Evolutionary conservation across 2,329 filamentous ascomycete genomes (phyloP), one percentile per base, ranked within the genome.

Genomic region (Paecilomyces niveus): DNA sequence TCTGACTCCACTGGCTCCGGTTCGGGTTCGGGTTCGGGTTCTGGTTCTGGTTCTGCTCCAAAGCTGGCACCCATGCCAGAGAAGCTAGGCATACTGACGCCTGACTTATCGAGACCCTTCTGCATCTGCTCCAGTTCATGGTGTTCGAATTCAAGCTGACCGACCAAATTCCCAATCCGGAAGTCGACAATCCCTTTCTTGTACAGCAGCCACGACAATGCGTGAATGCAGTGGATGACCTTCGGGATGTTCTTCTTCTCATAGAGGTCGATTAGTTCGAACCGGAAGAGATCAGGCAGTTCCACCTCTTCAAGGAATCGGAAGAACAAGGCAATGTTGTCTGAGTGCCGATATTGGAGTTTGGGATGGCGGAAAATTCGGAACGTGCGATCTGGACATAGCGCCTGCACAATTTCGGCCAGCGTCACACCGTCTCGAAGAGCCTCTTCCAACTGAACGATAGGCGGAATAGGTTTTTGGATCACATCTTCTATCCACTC

Each of bases 181-280:
- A 99, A 97, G 69, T 92, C 89, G 45, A 97, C 89, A 62, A 97
- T 91, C 1, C 94, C 93, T 72, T 97, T 94, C 54, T 94, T 88
- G 74, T 90, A 97, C 10, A 99, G 81, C n/a, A 99, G 82, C 92
- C 93, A 99, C 72, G 93, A 97, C 18, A 99, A 80, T 0, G 94
- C 94, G 69, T 99, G 94, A 56, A 99, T 94, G 71, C 94, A 99
- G 77, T 99, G 96, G 62, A 99, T 99, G 71, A 97, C 95, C 74
- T 97, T 99, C 3, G 94, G 94, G 1, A 97, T 95, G 68, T 99
- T 99, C 77, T 99, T 99, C 81, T 97, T 99, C 76, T 99, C 95
- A 78, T 99, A 99, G 11, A 99, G 78, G 74, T 99, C 94, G 63
- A 97, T 96, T 53, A 97, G 81, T 73, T 99, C 94, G 73, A 99